Percentiles rank a stretch among this genome's conserved stretches.
phyloP scores from a whole-genome alignment of 768 basidiomycete species.

The Boletus subcaerulescens region DNA sequence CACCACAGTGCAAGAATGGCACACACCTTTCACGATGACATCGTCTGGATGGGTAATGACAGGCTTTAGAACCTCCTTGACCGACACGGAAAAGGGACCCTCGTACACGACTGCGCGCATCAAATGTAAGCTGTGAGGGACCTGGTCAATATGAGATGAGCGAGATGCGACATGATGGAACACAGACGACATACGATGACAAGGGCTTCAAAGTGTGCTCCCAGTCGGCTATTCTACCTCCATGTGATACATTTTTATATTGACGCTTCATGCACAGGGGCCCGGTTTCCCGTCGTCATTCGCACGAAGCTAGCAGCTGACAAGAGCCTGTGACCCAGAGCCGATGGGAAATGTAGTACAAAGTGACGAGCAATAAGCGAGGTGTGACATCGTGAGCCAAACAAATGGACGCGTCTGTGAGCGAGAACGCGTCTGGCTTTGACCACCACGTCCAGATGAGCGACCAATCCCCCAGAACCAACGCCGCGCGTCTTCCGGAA shows the following conservation, averaged over 20 bases:
- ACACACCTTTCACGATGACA: constrained; percentile 2
- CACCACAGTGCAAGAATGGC: too few species aligned
- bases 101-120: constrained; percentile 1
- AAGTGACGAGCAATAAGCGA: background rate
- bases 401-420: constrained; percentile 13
- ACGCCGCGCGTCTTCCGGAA: constrained; percentile 52
- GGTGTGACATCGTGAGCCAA: background rate
- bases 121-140: too few species aligned
- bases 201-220: too few species aligned
- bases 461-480: constrained; percentile 52
- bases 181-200: too few species aligned
- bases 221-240: too few species aligned
- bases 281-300: background rate
- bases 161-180: too few species aligned
- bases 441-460: constrained; percentile 13
- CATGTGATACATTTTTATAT: too few species aligned
- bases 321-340: too few species aligned
- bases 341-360: too few species aligned
- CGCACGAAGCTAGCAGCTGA: background rate
- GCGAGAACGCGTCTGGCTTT: constrained; percentile 2
- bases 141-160: too few species aligned
- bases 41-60: constrained; percentile 3
- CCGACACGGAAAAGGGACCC: background rate
- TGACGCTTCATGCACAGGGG: too few species aligned
- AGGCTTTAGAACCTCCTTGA: constrained; percentile 4